phyloP scores from a whole-genome alignment of 257 asterid species.

The Voacanga thouarsii region DNA sequence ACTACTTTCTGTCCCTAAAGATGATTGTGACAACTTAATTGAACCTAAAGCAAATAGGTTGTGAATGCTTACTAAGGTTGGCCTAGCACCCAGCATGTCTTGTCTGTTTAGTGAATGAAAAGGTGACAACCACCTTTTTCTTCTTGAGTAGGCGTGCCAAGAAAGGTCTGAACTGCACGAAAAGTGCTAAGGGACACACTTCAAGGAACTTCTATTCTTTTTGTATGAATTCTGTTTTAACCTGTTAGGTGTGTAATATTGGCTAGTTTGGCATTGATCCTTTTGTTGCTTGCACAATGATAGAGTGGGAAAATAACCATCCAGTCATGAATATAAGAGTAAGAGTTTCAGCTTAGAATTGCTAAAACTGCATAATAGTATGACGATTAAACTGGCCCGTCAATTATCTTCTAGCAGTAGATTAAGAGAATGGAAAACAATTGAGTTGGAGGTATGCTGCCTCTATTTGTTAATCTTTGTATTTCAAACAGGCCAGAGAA shows the following conservation, averaged over 20 bases:
- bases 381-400: neutral
- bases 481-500: neutral
- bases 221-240: neutral
- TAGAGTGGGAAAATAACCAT: neutral
- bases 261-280: neutral
- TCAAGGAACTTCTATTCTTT: neutral
- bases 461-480: neutral
- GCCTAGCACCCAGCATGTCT: neutral
- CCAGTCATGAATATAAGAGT: neutral
- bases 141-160: neutral
- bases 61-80: neutral
- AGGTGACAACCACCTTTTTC: neutral
- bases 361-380: neutral
- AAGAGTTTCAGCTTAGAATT: neutral
- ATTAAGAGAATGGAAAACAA: neutral
- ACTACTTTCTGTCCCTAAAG: neutral
- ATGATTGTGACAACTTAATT: constrained; percentile 1
- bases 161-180: neutral
- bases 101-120: neutral
- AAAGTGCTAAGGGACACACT: neutral
- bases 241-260: neutral
- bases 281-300: neutral
- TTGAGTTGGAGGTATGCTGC: neutral
- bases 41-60: neutral
- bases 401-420: neutral